These are phyloP conservation scores for Yamadazyma takamatsuzukensis DNA, from an alignment of 805 yeast species.

Conservation along the genomic window DNA sequence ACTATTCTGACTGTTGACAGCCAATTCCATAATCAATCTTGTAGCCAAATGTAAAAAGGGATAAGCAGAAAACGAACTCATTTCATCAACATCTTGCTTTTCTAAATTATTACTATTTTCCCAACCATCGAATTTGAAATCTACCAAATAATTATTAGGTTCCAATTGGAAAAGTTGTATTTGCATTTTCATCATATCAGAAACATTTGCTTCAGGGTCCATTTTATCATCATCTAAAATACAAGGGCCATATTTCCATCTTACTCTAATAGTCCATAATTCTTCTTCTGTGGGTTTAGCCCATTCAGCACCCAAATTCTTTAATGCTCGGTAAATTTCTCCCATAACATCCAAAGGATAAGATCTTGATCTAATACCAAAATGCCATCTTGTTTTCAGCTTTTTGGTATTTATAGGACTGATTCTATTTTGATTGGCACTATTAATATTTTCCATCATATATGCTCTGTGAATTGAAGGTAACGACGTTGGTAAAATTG, in stretches of 20 bases:
- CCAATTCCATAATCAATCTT: constrained; percentile 89
- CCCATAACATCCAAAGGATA: constrained; percentile 99
- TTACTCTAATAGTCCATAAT: constrained; percentile 90
- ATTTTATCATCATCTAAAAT: constrained; percentile 10
- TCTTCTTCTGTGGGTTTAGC: constrained; percentile 92
- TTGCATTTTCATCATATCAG: constrained; percentile 91
- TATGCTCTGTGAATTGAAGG: constrained; percentile 93
- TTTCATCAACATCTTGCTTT: constrained; percentile 56
- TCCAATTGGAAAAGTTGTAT: constrained; percentile 94
- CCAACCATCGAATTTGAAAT: constrained; percentile 98
- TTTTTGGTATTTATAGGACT: constrained; percentile 69
- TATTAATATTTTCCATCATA: constrained; percentile 56
- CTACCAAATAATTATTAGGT: constrained; percentile 92
- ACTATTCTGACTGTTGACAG: constrained; percentile 88
- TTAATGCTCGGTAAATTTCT: constrained; percentile 90
- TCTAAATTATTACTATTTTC: constrained; percentile 39
- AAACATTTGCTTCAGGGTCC: constrained; percentile 23
- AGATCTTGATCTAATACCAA: constrained; percentile 92
- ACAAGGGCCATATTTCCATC: constrained; percentile 74
- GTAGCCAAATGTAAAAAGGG: constrained; percentile 94
- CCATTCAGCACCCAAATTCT: constrained; percentile 96
- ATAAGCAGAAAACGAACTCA: constrained; percentile 89
- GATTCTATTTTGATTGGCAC: constrained; percentile 19
- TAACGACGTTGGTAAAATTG: constrained; percentile 87
- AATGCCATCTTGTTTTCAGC: constrained; percentile 96